Percentiles rank a stretch among this genome's conserved stretches.
These are phyloP conservation scores for Lactifluus subvellereus DNA, from an alignment of 768 basidiomycete genomes.

Conservation along the genomic window DNA sequence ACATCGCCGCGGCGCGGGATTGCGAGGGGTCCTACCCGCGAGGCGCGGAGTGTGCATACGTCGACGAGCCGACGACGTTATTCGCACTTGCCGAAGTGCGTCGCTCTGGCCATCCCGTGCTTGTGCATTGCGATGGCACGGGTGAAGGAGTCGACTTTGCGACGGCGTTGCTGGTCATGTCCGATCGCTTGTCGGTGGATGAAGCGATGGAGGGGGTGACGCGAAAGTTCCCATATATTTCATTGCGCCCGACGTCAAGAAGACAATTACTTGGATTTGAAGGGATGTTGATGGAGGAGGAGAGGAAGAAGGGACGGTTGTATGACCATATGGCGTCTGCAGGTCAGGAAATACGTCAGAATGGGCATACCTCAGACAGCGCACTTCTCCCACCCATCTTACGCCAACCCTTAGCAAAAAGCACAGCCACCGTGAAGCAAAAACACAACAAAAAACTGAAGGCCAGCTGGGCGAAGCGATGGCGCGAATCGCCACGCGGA, in stretches of 20 bases:
- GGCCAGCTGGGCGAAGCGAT: no score
- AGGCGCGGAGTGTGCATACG: constrained; percentile 14
- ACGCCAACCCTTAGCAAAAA: no score
- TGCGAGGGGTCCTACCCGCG: constrained; percentile 16
- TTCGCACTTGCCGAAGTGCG: constrained; percentile 19
- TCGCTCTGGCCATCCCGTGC: constrained; percentile 14
- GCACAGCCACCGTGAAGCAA: no score
- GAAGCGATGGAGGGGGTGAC: constrained; percentile 3
- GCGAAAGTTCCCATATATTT: constrained; percentile 13
- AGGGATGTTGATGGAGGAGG: constrained; percentile 19
- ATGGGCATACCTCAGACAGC: no score
- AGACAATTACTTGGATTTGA: constrained; percentile 11
- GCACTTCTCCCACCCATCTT: no score
- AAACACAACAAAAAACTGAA: no score
- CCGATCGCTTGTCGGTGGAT: constrained; percentile 16
- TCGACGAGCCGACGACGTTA: constrained; percentile 17
- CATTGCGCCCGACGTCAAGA: constrained; percentile 5
- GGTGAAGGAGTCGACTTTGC: constrained; percentile 20
- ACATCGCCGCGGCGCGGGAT: constrained; percentile 13
- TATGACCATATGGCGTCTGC: constrained; percentile 13
- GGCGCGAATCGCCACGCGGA: no score
- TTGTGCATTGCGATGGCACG: constrained; percentile 19
- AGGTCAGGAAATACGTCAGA: constrained; percentile 8
- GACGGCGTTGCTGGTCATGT: constrained; percentile 6
- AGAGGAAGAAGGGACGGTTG: constrained; percentile 14